Percentiles rank a stretch among this genome's conserved stretches.
Conservation (phyloP, 106 monocot genomes). For the Dioscorea alata region DNA sequence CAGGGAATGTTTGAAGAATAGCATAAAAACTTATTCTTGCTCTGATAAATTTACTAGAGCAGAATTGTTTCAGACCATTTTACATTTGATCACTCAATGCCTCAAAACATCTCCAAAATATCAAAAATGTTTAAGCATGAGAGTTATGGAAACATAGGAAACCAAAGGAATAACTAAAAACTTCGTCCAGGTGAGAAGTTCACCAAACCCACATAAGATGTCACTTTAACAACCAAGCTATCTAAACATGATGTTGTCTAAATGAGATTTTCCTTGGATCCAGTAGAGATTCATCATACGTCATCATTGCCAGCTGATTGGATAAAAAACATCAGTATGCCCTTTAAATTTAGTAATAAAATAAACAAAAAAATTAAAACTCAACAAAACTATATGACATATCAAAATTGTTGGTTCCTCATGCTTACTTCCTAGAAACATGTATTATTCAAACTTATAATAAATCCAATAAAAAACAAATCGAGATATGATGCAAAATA, state of each 20-base stretch:
- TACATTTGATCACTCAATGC: neutral
- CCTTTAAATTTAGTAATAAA: neutral
- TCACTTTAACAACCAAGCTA: neutral
- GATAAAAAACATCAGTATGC: slow-evolving; percentile 12
- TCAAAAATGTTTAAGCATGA: neutral
- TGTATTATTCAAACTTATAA: too few relatives aligned
- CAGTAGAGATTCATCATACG: slow-evolving; percentile 14
- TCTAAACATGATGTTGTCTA: slow-evolving; percentile 2
- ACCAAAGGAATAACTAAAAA: neutral
- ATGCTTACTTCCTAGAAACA: too few relatives aligned
- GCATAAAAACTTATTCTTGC: too few relatives aligned
- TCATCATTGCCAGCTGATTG: slow-evolving; percentile 19
- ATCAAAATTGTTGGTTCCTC: too few relatives aligned
- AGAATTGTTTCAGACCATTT: neutral
- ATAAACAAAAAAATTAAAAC: neutral
- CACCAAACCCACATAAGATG: neutral
- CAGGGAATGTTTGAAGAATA: too few relatives aligned
- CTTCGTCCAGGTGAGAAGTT: slow-evolving; percentile 1
- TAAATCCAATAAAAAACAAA: too few relatives aligned
- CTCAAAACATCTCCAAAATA: neutral
- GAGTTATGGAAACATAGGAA: neutral
- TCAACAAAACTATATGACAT: too few relatives aligned
- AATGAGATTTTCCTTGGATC: slow-evolving; percentile 6
- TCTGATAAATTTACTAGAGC: too few relatives aligned
- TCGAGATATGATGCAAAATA: too few relatives aligned